Evolutionary conservation across 495 filamentous ascomycete species (phyloP), one percentile per base, ranked within the genome.

Genomic region (Aspergillus diversus): DNA sequence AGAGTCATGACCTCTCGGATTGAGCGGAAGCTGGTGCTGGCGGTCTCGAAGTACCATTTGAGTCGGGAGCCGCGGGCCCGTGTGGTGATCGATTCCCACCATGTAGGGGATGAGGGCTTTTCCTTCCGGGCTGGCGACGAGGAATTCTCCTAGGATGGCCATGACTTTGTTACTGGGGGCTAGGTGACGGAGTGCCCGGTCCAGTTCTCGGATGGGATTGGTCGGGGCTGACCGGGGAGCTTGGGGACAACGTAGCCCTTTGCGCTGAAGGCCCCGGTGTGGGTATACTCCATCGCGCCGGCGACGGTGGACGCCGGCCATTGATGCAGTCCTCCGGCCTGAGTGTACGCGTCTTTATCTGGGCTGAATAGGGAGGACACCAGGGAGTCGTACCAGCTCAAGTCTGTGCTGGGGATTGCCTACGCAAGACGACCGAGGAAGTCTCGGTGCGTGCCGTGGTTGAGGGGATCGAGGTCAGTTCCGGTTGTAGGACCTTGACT

Each of bases 1-100:
- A 60, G 33, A 0, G 47, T 52, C 57, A 60, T 51, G 32, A 60
- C 52, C 12, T 60, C 33, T 7, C 47, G 57, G 5, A 60, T 47
- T 0, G 47, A 60, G 2, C 7, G 15, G 9, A 60, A 60, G 47
- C 47, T 60, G 3, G 57, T 42, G 11, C 34, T 12, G 6, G 32
- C 46, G 33, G 33, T 60, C 3, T 37, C 32, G 33, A 52, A 37
- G 47, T 60, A 60, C 43, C 48, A 39, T 33, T 60, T 60, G 33
- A 52, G 33, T 1, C 57, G 46, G 0, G 57, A 60, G 3, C 11
- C 15, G 7, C 5, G 2, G 3, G 57, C 37, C 37, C 12, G 9
- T 11, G 3, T 50, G 16, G 47, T 39, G n/a, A 47, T 60, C 57
- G 15, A 59, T 27, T 8, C 33, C 57, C n/a, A 51, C 16, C 27